phyloP scores from a whole-genome alignment of 768 basidiomycete genomes.

The Cantharellus anzutake region DNA sequence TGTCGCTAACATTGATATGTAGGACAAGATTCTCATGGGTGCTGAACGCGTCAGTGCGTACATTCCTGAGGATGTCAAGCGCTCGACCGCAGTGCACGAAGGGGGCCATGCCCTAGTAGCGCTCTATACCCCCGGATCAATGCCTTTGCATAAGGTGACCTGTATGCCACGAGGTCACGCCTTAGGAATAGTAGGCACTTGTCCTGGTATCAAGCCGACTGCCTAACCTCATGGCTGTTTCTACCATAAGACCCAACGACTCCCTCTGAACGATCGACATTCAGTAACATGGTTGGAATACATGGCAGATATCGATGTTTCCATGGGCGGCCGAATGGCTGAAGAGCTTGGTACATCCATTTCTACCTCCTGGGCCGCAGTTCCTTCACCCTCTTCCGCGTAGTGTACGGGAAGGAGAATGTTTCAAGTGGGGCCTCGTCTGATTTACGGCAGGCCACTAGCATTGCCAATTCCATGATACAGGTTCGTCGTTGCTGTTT shows the following conservation, averaged over 20 bases:
- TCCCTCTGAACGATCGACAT: conserved; percentile 59
- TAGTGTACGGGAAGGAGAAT: conserved; percentile 75
- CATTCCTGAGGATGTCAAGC: conserved; percentile 70
- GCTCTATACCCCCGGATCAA: conserved; percentile 83
- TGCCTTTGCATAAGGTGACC: conserved; percentile 95
- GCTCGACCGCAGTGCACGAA: conserved; percentile 94
- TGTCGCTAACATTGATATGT: not conserved
- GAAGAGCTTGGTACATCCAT: conserved; percentile 59
- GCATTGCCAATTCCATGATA: conserved; percentile 71
- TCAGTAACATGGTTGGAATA: conserved; percentile 60
- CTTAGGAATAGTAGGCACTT: conserved; percentile 53
- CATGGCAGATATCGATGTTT: conserved; percentile 71
- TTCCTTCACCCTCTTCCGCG: conserved; percentile 3
- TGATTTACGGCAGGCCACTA: conserved; percentile 66
- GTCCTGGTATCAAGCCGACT: not conserved
- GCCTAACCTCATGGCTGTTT: too few species aligned
- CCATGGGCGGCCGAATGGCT: conserved; percentile 87
- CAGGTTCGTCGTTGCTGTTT: conserved; percentile 32
- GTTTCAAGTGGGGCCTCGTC: conserved; percentile 85
- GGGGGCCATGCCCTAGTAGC: conserved; percentile 91
- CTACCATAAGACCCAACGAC: conserved; percentile 36
- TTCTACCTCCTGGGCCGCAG: conserved; percentile 8
- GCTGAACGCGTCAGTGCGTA: conserved; percentile 82
- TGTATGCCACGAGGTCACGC: conserved; percentile 93
- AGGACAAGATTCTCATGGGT: conserved; percentile 95